Evolutionary conservation across 2,329 filamentous ascomycete genomes (phyloP).

Genomic region (Stemphylium beticola): DNA sequence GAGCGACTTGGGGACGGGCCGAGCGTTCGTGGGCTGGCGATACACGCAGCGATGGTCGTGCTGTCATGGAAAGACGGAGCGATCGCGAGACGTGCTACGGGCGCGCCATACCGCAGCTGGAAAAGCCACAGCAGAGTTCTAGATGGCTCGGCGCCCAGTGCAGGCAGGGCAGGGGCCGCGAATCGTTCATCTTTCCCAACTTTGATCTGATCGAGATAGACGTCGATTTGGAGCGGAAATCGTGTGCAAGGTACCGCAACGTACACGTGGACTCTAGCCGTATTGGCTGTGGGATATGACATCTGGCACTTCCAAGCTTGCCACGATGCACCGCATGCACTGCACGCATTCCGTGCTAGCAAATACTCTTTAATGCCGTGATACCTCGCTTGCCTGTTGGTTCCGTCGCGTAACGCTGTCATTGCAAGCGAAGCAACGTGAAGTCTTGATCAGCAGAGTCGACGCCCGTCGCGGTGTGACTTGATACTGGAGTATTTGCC

Average conservation of each 20-base stretch:
- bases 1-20: slow-evolving; percentile 31
- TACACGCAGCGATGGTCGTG: slow-evolving; percentile 33
- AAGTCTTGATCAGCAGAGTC: not conserved
- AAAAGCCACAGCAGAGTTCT: slow-evolving; percentile 15
- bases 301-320: slow-evolving; percentile 6
- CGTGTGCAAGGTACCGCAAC: slow-evolving; percentile 16
- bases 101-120: slow-evolving; percentile 24
- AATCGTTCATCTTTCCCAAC: slow-evolving; percentile 14
- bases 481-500: too few species aligned
- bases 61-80: slow-evolving; percentile 30
- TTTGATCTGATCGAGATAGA: slow-evolving; percentile 19
- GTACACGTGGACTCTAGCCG: slow-evolving; percentile 11
- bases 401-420: not conserved
- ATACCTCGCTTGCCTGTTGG: slow-evolving; percentile 3
- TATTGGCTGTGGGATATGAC: slow-evolving; percentile 4
- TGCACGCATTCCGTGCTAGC: not conserved
- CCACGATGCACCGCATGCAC: not conserved
- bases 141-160: slow-evolving; percentile 21
- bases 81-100: slow-evolving; percentile 34
- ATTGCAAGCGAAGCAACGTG: not conserved
- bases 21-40: slow-evolving; percentile 16
- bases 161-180: slow-evolving; percentile 13
- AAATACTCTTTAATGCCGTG: slow-evolving; percentile 9
- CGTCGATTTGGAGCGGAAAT: slow-evolving; percentile 25
- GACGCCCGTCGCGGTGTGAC: not conserved